Evolutionary conservation across 75 land plant species (phyloP).

Genomic region (Sequoia sempervirens): DNA sequence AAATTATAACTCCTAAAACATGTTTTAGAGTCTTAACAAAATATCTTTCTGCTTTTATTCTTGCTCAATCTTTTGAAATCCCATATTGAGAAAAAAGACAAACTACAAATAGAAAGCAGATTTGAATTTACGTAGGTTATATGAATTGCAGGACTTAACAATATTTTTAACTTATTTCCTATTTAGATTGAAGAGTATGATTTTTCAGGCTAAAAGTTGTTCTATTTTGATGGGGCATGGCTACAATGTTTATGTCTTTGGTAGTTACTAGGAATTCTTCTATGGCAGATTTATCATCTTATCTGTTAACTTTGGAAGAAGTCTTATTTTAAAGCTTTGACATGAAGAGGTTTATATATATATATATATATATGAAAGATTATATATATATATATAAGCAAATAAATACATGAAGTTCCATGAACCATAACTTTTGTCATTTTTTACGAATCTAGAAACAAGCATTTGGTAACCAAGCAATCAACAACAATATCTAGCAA

Average conservation of each 20-base stretch:
- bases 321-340: neutral
- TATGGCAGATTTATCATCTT: neutral
- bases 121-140: neutral
- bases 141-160: neutral
- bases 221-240: neutral
- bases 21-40: no score
- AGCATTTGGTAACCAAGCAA: no score
- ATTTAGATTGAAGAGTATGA: slow-evolving; percentile 4
- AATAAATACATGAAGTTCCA: no score
- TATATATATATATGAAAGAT: no score
- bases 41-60: neutral
- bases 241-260: neutral
- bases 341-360: neutral
- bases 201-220: neutral
- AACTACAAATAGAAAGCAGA: no score
- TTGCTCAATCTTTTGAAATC: neutral
- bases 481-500: no score
- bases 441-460: no score
- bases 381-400: no score
- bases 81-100: neutral
- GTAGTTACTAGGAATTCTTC: neutral
- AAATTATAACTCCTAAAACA: no score
- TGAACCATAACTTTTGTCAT: no score
- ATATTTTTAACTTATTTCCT: neutral
- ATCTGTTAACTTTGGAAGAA: slow-evolving; percentile 4